These are phyloP conservation scores for Phytopythium kandeliae DNA, from an alignment of 352 stramenopile species.

Conservation along the genomic window DNA sequence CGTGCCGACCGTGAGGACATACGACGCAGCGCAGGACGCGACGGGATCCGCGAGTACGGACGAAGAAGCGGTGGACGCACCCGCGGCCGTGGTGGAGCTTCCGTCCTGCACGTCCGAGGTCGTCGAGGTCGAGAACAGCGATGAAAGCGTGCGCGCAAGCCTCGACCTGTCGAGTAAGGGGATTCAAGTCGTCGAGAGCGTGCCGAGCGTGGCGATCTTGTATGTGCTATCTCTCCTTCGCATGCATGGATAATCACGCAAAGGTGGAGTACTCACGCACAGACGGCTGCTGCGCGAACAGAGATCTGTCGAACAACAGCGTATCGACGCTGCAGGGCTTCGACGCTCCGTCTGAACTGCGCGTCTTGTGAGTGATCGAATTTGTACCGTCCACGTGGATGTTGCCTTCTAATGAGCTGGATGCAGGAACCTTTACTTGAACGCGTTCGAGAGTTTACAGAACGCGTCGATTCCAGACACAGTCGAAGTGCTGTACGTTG, in stretches of 20 bases:
- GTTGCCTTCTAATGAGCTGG: not conserved
- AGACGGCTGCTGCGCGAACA: not conserved
- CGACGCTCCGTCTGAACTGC: not conserved
- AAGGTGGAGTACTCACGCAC: not conserved
- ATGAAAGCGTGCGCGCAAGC: constrained; percentile 5
- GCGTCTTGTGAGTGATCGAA: too few relatives aligned
- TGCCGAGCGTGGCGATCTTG: constrained; percentile 22
- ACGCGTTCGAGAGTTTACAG: constrained; percentile 6
- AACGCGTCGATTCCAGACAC: constrained; percentile 18
- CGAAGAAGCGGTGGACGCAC: constrained; percentile 4
- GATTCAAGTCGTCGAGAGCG: constrained; percentile 22
- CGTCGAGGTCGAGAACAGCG: constrained; percentile 11
- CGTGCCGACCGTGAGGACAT: constrained; percentile 3
- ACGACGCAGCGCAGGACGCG: not conserved
- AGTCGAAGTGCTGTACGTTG: constrained; percentile 26
- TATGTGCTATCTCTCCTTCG: constrained; percentile 6
- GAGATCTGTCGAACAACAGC: constrained; percentile 31
- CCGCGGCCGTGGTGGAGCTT: constrained; percentile 14
- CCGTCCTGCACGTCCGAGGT: constrained; percentile 16
- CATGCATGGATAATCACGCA: not conserved
- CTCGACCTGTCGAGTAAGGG: constrained; percentile 21
- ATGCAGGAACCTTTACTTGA: not conserved
- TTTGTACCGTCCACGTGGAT: too few relatives aligned
- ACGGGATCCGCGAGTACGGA: constrained; percentile 2
- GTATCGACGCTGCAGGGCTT: constrained; percentile 9